Percentiles rank a stretch among this genome's conserved stretches.
These are phyloP conservation scores for Somion occarium DNA, from an alignment of 1,284 basidiomycete species.

Conservation along the genomic window DNA sequence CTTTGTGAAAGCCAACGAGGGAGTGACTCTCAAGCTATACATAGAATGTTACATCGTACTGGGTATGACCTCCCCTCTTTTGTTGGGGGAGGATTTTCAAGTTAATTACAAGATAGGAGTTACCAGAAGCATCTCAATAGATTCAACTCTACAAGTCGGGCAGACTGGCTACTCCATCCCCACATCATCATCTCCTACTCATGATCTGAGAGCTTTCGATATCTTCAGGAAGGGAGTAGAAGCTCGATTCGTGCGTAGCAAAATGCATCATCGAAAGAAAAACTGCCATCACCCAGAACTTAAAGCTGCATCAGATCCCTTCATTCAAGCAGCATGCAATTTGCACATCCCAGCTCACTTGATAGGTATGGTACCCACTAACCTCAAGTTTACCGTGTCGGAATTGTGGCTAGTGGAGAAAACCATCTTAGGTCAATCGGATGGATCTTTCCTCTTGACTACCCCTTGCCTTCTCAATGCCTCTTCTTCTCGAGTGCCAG, in stretches of 20 bases:
- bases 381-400: not conserved
- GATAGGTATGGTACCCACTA: not conserved
- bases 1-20: constrained; percentile 5
- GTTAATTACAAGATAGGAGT: constrained; percentile 16
- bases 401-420: constrained; percentile 1
- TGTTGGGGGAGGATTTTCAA: constrained; percentile 27
- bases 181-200: not conserved
- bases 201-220: not conserved
- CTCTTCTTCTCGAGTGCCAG: not conserved
- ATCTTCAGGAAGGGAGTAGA: not conserved
- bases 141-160: not conserved
- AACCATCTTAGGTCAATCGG: not conserved
- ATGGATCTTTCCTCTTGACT: not conserved
- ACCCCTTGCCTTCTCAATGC: not conserved
- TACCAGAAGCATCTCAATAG: constrained; percentile 4
- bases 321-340: not conserved
- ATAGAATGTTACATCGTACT: constrained; percentile 25
- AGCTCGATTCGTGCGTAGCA: not conserved
- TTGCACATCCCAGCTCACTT: not conserved
- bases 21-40: constrained; percentile 12
- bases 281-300: not conserved
- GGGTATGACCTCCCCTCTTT: constrained; percentile 20
- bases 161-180: not conserved
- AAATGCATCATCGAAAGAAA: not conserved
- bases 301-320: too few relatives aligned